Evolutionary conservation across 2,329 filamentous ascomycete genomes (phyloP).

Genomic region (Penicillium sp.): DNA sequence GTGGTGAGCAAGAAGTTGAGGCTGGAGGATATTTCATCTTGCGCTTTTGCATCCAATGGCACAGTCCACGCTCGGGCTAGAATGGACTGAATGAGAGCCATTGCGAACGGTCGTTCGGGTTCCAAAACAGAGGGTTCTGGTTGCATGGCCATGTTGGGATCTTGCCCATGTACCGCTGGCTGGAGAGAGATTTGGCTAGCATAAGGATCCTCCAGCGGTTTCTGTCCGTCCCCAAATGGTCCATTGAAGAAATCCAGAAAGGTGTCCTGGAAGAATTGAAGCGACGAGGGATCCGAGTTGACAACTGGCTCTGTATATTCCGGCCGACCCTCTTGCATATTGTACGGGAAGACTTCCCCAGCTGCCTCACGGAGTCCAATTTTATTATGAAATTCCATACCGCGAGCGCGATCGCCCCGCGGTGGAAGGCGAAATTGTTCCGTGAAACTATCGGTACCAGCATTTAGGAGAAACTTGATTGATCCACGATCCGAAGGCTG

Average conservation of each 20-base stretch:
- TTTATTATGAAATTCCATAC: constrained; percentile 42
- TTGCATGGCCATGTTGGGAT: constrained; percentile 23
- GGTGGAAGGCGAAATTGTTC: constrained; percentile 50
- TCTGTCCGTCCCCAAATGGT: constrained; percentile 37
- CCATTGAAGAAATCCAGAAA: constrained; percentile 45
- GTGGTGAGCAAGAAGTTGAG: constrained; percentile 47
- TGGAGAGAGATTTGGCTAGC: constrained; percentile 23
- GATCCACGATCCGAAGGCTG: constrained; percentile 49
- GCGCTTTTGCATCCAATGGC: constrained; percentile 41
- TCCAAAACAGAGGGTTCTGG: constrained; percentile 35
- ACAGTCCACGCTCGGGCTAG: constrained; percentile 44
- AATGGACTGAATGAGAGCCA: constrained; percentile 46
- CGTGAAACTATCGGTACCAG: constrained; percentile 51
- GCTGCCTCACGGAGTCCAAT: constrained; percentile 30
- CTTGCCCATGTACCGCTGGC: constrained; percentile 21
- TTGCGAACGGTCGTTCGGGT: constrained; percentile 43
- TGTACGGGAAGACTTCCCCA: constrained; percentile 22
- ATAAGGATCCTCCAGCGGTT: constrained; percentile 27
- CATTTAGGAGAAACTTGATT: constrained; percentile 52
- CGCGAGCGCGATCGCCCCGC: constrained; percentile 40
- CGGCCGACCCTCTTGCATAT: constrained; percentile 17
- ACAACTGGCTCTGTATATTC: constrained; percentile 26
- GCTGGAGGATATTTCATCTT: constrained; percentile 45
- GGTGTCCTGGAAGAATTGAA: constrained; percentile 40
- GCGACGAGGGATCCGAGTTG: constrained; percentile 29